A percentile compares a stretch with the other conserved stretches of the same genome.
Conservation (phyloP, 1,284 basidiomycete species). For the Caloboletus firmus region DNA sequence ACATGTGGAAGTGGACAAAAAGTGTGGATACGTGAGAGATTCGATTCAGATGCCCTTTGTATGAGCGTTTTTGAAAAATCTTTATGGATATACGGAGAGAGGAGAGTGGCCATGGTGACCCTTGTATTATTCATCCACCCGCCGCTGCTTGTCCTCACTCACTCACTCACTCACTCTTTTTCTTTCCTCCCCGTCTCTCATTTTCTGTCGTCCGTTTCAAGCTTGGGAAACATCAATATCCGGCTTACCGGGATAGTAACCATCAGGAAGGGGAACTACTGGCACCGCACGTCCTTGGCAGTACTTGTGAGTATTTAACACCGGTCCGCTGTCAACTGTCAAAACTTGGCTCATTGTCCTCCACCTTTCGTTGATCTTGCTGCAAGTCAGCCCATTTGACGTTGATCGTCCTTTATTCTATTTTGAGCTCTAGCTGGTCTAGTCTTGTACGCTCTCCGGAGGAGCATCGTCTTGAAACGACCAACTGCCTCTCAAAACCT, state of each 20-base stretch:
- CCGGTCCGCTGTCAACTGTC: background rate
- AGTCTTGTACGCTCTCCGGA: conserved; percentile 25
- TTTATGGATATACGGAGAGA: background rate
- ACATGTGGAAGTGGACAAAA: conserved; percentile 11
- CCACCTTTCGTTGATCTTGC: conserved; percentile 2
- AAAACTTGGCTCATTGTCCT: background rate
- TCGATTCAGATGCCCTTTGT: background rate
- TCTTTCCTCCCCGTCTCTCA: background rate
- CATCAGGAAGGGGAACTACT: conserved; percentile 5
- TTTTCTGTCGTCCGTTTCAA: background rate
- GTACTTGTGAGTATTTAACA: conserved; percentile 19
- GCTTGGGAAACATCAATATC: background rate
- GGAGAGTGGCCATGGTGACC: conserved; percentile 23
- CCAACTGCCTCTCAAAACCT: background rate
- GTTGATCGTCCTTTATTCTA: conserved; percentile 30
- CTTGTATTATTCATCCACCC: background rate
- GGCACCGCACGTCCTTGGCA: background rate
- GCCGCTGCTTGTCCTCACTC: background rate
- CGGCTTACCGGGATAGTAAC: conserved; percentile 2
- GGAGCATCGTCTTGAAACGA: conserved; percentile 17
- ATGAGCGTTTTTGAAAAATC: background rate
- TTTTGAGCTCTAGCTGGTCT: conserved; percentile 27
- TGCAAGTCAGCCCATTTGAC: conserved; percentile 27
- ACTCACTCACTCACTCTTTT: too few relatives aligned
- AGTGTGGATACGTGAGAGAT: conserved; percentile 6